These are phyloP conservation scores for Physaria fendleri DNA, from an alignment of 345 rosid species.

Conservation along the genomic window DNA sequence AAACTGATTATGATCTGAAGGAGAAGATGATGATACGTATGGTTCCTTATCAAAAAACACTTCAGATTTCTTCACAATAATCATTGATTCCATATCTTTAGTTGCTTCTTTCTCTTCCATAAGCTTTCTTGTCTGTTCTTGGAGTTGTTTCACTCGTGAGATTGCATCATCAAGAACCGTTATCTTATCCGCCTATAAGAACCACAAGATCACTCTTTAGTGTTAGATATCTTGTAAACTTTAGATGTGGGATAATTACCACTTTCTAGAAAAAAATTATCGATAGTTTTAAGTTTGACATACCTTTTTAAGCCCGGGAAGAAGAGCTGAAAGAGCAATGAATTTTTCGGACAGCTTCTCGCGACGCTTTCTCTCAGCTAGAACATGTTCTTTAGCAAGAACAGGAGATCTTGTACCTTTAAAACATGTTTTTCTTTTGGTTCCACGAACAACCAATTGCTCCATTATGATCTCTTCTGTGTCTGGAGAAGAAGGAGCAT, in stretches of 20 bases:
- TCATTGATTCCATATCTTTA: conserved; percentile 44
- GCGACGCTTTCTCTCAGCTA: conserved; percentile 84
- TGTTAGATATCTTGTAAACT: no score
- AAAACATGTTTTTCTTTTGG: conserved; percentile 19
- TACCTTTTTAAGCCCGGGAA: conserved; percentile 73
- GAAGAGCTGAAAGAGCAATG: conserved; percentile 61
- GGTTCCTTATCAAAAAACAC: conserved; percentile 35
- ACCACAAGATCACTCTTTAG: no score
- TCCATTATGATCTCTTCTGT: conserved; percentile 1
- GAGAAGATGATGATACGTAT: not conserved
- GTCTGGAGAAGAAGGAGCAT: not conserved
- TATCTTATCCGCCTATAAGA: conserved; percentile 55
- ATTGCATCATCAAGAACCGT: conserved; percentile 64
- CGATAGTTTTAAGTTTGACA: not conserved
- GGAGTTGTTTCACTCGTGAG: conserved; percentile 54
- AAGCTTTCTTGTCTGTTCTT: conserved; percentile 52
- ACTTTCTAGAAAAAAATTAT: no score
- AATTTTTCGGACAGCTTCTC: conserved; percentile 65
- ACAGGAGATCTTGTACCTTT: conserved; percentile 32
- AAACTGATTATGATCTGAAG: conserved; percentile 30
- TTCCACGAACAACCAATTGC: conserved; percentile 7
- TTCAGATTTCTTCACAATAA: conserved; percentile 47
- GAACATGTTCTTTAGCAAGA: conserved; percentile 62
- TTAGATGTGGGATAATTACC: no score
- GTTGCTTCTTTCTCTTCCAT: conserved; percentile 51